These are phyloP conservation scores for Lizonia empirigonia DNA, from an alignment of 2,329 filamentous ascomycete genomes.

Conservation along the genomic window DNA sequence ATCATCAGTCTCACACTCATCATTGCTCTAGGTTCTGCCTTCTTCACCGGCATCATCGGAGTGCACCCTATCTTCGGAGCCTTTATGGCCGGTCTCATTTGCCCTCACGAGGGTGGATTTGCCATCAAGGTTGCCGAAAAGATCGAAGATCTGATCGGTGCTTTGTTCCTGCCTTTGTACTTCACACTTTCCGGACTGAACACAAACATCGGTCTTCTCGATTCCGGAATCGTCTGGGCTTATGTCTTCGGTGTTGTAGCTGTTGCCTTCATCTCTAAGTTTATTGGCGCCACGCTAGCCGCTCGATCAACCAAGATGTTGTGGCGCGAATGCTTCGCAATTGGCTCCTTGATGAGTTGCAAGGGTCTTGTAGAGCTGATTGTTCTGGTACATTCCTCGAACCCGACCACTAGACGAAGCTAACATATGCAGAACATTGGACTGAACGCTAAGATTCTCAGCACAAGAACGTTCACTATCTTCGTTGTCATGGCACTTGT, in stretches of 20 bases:
- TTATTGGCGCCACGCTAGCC: conserved; percentile 79
- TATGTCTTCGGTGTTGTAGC: conserved; percentile 85
- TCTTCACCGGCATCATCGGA: conserved; percentile 89
- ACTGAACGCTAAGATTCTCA: conserved; percentile 80
- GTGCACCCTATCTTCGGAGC: conserved; percentile 94
- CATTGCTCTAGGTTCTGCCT: conserved; percentile 77
- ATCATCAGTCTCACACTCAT: conserved; percentile 84
- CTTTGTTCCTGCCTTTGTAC: conserved; percentile 86
- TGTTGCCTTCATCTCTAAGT: conserved; percentile 84
- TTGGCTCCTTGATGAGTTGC: conserved; percentile 93
- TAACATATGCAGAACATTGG: conserved; percentile 70
- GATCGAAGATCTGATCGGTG: conserved; percentile 86
- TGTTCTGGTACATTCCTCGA: conserved; percentile 70
- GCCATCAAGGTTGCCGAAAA: conserved; percentile 92
- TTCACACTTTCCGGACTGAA: conserved; percentile 90
- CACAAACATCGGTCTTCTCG: conserved; percentile 83
- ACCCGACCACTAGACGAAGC: not conserved
- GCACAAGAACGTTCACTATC: conserved; percentile 82
- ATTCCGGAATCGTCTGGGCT: conserved; percentile 82
- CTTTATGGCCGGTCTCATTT: conserved; percentile 87
- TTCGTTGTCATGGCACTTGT: conserved; percentile 93
- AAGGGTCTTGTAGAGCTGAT: conserved; percentile 95
- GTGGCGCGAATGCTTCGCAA: conserved; percentile 88
- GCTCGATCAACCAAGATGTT: conserved; percentile 76
- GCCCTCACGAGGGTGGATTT: conserved; percentile 87